Base-by-base conservation (phyloP, 169 alveolate species). In the Cryptosporidium viatorum region DNA sequence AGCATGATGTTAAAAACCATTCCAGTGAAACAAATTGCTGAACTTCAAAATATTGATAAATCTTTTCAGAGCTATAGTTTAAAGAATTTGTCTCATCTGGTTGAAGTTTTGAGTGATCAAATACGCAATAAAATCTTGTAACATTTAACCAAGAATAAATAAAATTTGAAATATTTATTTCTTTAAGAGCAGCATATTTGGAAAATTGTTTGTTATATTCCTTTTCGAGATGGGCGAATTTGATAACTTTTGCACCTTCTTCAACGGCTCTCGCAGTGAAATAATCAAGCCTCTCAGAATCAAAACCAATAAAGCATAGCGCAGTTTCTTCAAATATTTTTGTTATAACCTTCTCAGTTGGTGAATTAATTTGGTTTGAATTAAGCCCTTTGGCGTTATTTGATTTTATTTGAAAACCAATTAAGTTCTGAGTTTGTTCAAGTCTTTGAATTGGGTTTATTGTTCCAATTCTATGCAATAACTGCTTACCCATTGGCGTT, bases 1-100 rank as follows among this genome's bases (percentile, higher is more conserved):
- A 80, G n/a, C 89, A 80, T 7, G 75, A 45, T 26, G 89, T 80
- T 14, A 80, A 37, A 65, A 80, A 80, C 89, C 89, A 80, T 62
- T 80, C 89, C 31, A 80, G 23, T 41, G 89, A 41, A 21, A 80
- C 89, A 9, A 80, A 31, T 26, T 80, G 73, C 10, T 80, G 75
- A 60, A 7, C 51, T 9, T 80, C 80, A 1, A 80, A 59, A 55
- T 52, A 58, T 7, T 35, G 51, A 33, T 8, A 9, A 1, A 31
- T 37, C 9, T 14, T 37, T 73, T 35, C 39, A 52, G 7, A 35
- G 10, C 21, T 14, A 18, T 33, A 35, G 35, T 48, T 55, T 6
- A 21, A n/a, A n/a, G 0, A 6, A 8, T 55, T 55, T 21, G 37
- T 23, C 5, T 18, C n/a, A 12, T 70, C 84, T 45, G 41, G 21